phyloP scores from a whole-genome alignment of 1,139 yeast genomes.

The Maudiozyma humilis region DNA sequence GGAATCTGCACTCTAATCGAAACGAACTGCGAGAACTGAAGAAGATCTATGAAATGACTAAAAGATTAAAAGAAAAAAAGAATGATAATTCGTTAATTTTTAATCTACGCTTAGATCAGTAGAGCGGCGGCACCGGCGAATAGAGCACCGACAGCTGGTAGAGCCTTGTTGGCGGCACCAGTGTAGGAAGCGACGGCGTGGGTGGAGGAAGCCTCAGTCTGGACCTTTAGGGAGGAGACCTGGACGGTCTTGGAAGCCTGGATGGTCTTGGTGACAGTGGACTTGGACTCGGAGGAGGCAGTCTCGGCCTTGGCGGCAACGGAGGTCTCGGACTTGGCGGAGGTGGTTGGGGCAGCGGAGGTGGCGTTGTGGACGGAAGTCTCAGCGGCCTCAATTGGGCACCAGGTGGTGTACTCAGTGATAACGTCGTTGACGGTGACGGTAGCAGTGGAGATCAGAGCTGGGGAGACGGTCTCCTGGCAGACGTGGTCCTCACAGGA shows the following conservation, averaged over 20 bases:
- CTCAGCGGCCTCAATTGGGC: slow-evolving; percentile 26
- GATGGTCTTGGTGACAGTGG: slow-evolving; percentile 10
- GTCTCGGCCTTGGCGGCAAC: slow-evolving; percentile 5
- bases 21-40: background rate
- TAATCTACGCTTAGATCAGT: slow-evolving; percentile 26
- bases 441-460: slow-evolving; percentile 32
- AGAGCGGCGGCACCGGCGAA: slow-evolving; percentile 35
- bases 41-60: background rate
- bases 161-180: slow-evolving; percentile 32
- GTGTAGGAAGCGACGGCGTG: slow-evolving; percentile 19
- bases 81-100: background rate
- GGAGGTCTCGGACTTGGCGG: slow-evolving; percentile 12
- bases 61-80: background rate
- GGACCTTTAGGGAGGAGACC: slow-evolving; percentile 16
- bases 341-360: slow-evolving; percentile 5
- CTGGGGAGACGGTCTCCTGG: slow-evolving; percentile 30
- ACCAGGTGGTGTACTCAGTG: slow-evolving; percentile 32
- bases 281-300: slow-evolving; percentile 7
- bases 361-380: slow-evolving; percentile 7
- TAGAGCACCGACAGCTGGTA: slow-evolving; percentile 35
- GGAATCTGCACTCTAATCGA: background rate
- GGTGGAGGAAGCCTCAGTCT: slow-evolving; percentile 11
- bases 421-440: slow-evolving; percentile 30
- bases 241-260: slow-evolving; percentile 24
- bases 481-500: slow-evolving; percentile 36